A percentile compares a stretch with the other conserved stretches of the same genome.
These are phyloP conservation scores for Hydrangea macrophylla DNA, from an alignment of 148 eudicot species.

Conservation along the genomic window DNA sequence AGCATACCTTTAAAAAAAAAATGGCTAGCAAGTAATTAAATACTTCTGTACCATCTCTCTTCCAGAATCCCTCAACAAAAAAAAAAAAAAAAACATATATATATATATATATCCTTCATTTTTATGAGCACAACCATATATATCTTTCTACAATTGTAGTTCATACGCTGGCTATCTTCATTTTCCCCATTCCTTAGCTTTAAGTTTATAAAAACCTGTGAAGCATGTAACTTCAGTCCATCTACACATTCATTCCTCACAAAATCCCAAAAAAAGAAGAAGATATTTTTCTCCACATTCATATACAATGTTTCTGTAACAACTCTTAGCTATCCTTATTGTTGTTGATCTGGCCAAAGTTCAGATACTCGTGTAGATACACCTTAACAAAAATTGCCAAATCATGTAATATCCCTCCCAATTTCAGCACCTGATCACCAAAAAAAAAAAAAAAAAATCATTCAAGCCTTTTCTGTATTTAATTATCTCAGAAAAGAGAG, in stretches of 20 bases:
- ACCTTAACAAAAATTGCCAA: constrained; percentile 11
- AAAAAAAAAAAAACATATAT: neutral
- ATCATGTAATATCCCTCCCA: constrained; percentile 2
- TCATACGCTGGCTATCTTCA: constrained; percentile 30
- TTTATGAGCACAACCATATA: neutral
- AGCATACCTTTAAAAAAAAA: constrained; percentile 19
- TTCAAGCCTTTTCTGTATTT: too few species aligned
- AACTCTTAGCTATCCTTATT: constrained; percentile 8
- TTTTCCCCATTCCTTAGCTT: constrained; percentile 33
- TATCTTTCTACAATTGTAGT: neutral
- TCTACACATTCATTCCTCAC: neutral
- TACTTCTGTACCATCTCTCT: too few species aligned
- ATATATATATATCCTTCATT: neutral
- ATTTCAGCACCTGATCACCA: too few species aligned
- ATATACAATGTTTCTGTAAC: too few species aligned
- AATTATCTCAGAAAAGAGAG: constrained; percentile 7
- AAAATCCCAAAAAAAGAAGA: constrained; percentile 14
- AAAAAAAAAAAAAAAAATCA: constrained; percentile 22
- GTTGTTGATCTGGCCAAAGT: neutral
- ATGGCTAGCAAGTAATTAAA: constrained; percentile 16
- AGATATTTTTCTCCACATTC: too few species aligned
- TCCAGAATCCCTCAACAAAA: neutral
- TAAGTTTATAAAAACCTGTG: constrained; percentile 40
- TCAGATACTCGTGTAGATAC: neutral
- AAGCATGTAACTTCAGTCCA: constrained; percentile 45